These are phyloP conservation scores for Graphilbum ipis-grandicollis DNA, from an alignment of 2,329 filamentous ascomycete species.

Conservation along the genomic window DNA sequence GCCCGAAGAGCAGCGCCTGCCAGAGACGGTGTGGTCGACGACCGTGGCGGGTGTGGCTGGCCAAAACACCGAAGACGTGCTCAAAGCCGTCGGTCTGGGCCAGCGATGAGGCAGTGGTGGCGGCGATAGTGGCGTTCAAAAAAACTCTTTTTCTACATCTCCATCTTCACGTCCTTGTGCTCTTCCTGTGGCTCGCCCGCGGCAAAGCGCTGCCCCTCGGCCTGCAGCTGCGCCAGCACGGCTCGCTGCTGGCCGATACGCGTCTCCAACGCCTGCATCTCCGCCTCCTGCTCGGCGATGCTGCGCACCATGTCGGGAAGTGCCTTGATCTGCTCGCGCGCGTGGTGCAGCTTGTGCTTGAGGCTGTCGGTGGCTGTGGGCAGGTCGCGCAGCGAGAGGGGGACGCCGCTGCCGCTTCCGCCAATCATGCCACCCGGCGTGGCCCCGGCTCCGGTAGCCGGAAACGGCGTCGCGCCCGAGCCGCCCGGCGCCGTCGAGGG, in stretches of 20 bases:
- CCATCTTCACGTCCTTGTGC: constrained; percentile 18
- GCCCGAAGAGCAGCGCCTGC: constrained; percentile 38
- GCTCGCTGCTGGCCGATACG: constrained; percentile 44
- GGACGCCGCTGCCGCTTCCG: constrained; percentile 5
- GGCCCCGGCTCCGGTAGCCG: constrained; percentile 8
- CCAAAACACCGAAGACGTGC: constrained; percentile 45
- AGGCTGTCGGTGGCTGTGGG: constrained; percentile 60
- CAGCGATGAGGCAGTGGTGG: neutral
- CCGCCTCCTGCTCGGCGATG: constrained; percentile 50
- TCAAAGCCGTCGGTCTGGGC: constrained; percentile 35
- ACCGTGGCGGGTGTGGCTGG: constrained; percentile 47
- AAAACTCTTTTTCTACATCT: constrained; percentile 14
- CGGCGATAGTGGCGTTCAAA: too few species aligned
- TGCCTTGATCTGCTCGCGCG: constrained; percentile 44
- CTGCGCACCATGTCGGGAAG: constrained; percentile 55
- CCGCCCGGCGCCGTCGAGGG: constrained; percentile 17
- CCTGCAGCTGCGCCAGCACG: constrained; percentile 35
- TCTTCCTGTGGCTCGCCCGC: constrained; percentile 15
- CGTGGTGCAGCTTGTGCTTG: constrained; percentile 70
- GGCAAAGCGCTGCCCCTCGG: constrained; percentile 26
- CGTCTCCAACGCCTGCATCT: constrained; percentile 49
- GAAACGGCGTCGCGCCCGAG: neutral
- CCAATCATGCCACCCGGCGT: constrained; percentile 4
- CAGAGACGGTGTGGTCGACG: constrained; percentile 49
- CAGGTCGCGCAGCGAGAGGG: constrained; percentile 51